Percentiles rank a stretch among this genome's conserved stretches.
These are phyloP conservation scores for Thraustochytrium striatum DNA, from an alignment of 352 stramenopile genomes.

Conservation along the genomic window DNA sequence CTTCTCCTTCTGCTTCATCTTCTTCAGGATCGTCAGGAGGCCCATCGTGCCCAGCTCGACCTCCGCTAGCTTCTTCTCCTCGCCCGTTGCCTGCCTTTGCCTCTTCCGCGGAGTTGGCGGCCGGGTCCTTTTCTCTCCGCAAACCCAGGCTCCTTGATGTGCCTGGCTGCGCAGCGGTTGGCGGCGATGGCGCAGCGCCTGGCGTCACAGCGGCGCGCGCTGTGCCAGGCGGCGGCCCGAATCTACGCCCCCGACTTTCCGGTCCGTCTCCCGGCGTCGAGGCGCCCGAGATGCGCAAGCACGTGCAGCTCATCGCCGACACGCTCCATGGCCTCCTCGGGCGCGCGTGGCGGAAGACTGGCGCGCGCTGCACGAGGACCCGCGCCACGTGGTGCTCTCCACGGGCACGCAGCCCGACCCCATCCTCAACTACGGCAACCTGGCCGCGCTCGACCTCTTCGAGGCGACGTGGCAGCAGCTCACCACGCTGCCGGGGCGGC, in stretches of 20 bases:
- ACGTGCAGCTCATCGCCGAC: no score
- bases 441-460: constrained; percentile 18
- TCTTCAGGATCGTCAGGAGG: constrained; percentile 86
- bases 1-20: constrained; percentile 99
- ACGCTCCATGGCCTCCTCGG: no score
- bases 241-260: not conserved
- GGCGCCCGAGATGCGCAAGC: no score
- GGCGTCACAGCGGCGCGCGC: no score
- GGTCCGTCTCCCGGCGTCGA: no score
- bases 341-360: not conserved
- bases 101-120: not conserved
- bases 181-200: not conserved
- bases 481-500: not conserved
- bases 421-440: constrained; percentile 28
- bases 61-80: no score
- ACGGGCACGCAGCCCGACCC: not conserved
- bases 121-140: not conserved
- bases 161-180: not conserved
- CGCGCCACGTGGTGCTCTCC: not conserved
- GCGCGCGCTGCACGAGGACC: not conserved
- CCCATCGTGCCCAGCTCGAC: constrained; percentile 63
- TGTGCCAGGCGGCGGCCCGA: not conserved
- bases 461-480: not conserved
- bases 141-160: not conserved
- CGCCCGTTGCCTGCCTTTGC: not conserved